Conservation (phyloP, 768 basidiomycete species). For the Paxillus involutus region DNA sequence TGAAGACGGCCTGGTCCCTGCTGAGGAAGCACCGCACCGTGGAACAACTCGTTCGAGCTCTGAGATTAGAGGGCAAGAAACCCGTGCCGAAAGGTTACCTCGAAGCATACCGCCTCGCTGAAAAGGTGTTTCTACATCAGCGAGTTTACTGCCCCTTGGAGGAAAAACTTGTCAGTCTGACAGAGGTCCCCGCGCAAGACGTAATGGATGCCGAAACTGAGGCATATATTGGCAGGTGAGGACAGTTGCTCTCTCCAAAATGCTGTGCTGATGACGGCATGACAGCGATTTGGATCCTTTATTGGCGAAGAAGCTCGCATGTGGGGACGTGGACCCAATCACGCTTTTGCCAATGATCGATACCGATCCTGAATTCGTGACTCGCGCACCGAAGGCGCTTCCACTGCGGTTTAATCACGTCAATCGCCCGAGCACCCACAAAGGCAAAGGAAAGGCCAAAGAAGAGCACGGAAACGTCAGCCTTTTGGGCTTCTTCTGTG, state of each 20-base stretch:
- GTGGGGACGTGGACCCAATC: conserved; percentile 71
- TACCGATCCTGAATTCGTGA: conserved; percentile 67
- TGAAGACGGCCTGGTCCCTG: conserved; percentile 88
- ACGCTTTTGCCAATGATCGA: conserved; percentile 71
- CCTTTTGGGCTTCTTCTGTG: conserved; percentile 68
- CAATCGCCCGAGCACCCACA: conserved; percentile 30
- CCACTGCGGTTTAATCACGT: conserved; percentile 31
- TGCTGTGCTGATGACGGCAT: conserved; percentile 7
- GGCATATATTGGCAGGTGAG: conserved; percentile 69
- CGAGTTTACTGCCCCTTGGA: conserved; percentile 80
- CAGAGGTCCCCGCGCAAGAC: conserved; percentile 51
- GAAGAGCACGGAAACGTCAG: conserved; percentile 27
- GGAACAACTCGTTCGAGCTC: conserved; percentile 74
- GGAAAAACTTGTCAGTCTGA: conserved; percentile 69
- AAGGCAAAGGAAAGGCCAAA: conserved; percentile 49
- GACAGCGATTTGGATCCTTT: conserved; percentile 61
- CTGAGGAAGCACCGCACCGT: conserved; percentile 84
- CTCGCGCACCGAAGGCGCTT: conserved; percentile 48
- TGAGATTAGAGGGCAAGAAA: conserved; percentile 84
- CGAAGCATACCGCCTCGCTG: conserved; percentile 74
- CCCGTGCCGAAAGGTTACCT: conserved; percentile 76
- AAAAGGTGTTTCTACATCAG: conserved; percentile 92
- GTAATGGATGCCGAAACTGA: conserved; percentile 61
- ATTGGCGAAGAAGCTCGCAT: conserved; percentile 65
- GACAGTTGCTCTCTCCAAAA: background rate